Evolutionary conservation across 306 rosid species (phyloP).

Genomic region (Inga oerstediana): DNA sequence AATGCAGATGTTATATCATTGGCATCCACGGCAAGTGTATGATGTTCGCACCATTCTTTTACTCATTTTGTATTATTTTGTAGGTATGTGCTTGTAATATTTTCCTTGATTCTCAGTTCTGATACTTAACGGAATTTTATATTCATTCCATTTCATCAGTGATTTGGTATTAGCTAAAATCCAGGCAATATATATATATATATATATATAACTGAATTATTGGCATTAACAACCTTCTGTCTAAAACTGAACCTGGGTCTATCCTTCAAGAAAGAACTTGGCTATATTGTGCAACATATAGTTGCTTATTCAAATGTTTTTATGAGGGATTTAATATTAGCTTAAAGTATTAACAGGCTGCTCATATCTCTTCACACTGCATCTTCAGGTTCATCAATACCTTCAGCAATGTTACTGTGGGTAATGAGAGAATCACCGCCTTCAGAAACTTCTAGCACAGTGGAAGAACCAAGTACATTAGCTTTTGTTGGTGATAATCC

Average conservation of each 20-base stretch:
- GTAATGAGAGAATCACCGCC: constrained; percentile 86
- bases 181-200: no score
- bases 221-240: constrained; percentile 8
- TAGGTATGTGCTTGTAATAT: constrained; percentile 61
- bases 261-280: neutral
- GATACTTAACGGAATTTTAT: constrained; percentile 21
- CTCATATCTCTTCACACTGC: constrained; percentile 11
- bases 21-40: constrained; percentile 51
- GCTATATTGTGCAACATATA: neutral
- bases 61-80: constrained; percentile 72
- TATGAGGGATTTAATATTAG: neutral
- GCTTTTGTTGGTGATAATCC: constrained; percentile 62
- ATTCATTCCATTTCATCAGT: constrained; percentile 4
- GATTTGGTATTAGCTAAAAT: constrained; percentile 12
- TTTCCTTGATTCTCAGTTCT: constrained; percentile 14
- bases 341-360: neutral
- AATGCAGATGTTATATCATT: constrained; percentile 74
- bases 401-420: constrained; percentile 83
- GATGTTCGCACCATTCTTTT: constrained; percentile 56
- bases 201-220: neutral
- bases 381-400: constrained; percentile 80
- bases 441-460: constrained; percentile 40
- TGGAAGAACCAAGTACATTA: constrained; percentile 64
- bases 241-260: constrained; percentile 11
- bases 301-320: constrained; percentile 23